Percentiles rank a stretch among this genome's conserved stretches.
phyloP scores from a whole-genome alignment of 805 yeast species.

The Candida koratica region DNA sequence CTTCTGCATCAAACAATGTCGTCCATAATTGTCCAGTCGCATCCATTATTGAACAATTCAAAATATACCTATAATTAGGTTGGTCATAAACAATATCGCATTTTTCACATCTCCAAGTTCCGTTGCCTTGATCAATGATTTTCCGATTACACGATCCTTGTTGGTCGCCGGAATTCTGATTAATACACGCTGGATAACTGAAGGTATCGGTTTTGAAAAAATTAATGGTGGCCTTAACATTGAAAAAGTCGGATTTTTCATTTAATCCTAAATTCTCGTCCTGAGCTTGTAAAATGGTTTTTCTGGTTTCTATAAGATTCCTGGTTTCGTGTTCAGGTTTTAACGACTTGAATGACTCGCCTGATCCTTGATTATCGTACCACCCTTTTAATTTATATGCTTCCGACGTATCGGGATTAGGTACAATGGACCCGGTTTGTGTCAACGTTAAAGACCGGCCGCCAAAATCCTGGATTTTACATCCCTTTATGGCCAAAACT shows the following conservation, averaged over 20 bases:
- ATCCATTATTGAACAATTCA: constrained; percentile 76
- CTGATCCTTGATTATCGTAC: constrained; percentile 79
- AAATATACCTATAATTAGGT: constrained; percentile 77
- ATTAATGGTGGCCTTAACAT: constrained; percentile 68
- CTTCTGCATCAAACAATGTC: constrained; percentile 83
- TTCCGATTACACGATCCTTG: constrained; percentile 65
- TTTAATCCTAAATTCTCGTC: constrained; percentile 65
- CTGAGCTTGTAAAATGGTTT: constrained; percentile 62
- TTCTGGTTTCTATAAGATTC: constrained; percentile 51
- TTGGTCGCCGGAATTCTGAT: constrained; percentile 31
- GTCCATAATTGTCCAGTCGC: constrained; percentile 81
- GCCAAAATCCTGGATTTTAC: constrained; percentile 80
- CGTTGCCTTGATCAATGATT: constrained; percentile 65
- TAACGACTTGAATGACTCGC: constrained; percentile 57
- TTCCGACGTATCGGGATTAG: constrained; percentile 86
- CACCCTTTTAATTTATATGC: constrained; percentile 89
- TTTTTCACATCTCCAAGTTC: constrained; percentile 90
- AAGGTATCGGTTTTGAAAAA: constrained; percentile 71
- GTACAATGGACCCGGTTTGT: constrained; percentile 67
- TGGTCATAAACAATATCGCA: constrained; percentile 66
- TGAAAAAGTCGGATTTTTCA: constrained; percentile 78
- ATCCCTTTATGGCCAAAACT: constrained; percentile 89
- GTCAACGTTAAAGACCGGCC: constrained; percentile 82
- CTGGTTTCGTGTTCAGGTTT: constrained; percentile 47
- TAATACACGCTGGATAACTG: constrained; percentile 85